Evolutionary conservation across 2,329 filamentous ascomycete genomes (phyloP).

Genomic region (Neofusicoccum umdonicola): DNA sequence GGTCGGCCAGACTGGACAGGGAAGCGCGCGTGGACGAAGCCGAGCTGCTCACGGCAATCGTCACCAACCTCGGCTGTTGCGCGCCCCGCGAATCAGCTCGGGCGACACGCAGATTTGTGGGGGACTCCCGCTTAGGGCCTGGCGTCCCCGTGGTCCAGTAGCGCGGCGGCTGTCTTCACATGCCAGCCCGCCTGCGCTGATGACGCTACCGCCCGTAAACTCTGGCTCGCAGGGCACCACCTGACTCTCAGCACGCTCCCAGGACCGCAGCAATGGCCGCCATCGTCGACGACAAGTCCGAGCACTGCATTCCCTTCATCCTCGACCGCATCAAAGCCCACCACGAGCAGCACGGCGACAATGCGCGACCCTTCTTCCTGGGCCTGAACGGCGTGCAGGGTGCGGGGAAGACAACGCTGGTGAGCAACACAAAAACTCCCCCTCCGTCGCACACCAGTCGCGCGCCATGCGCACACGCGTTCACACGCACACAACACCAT

Average conservation of each 20-base stretch:
- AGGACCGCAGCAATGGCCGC: constrained; percentile 26
- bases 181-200: not conserved
- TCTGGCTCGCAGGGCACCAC: not conserved
- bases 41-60: constrained; percentile 17
- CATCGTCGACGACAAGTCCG: constrained; percentile 71
- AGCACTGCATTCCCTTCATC: constrained; percentile 76
- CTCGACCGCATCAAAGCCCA: constrained; percentile 52
- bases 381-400: constrained; percentile 87
- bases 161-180: constrained; percentile 15
- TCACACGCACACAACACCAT: not conserved
- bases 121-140: not conserved
- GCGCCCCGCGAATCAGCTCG: not conserved
- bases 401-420: constrained; percentile 83
- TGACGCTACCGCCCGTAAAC: constrained; percentile 12
- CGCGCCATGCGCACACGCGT: not conserved
- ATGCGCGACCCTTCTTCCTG: constrained; percentile 68
- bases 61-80: constrained; percentile 12
- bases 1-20: not conserved
- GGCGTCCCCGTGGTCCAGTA: not conserved
- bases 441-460: too few relatives aligned
- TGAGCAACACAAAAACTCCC: constrained; percentile 31
- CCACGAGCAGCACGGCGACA: constrained; percentile 41
- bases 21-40: constrained; percentile 9
- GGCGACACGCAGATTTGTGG: not conserved
- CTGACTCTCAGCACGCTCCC: not conserved